Percentiles rank a stretch among this genome's conserved stretches.
Conservation (phyloP, 2,329 filamentous ascomycete species). For the Ophiostoma populinum region DNA sequence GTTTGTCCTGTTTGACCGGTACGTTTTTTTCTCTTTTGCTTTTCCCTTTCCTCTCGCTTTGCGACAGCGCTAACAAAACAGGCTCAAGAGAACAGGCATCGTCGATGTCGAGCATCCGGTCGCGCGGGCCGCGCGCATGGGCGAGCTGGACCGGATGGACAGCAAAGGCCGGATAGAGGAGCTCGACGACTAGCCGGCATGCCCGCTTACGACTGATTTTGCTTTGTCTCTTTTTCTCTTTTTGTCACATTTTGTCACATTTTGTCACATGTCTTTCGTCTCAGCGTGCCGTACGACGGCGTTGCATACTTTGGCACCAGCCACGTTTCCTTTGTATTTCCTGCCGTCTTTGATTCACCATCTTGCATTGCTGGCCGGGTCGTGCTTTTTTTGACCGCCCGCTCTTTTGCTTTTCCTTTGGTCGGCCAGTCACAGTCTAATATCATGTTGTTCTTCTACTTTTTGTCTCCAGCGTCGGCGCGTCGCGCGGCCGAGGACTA, state of each 20-base stretch:
- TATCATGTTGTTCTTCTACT: too few relatives aligned
- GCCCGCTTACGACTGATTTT: neutral
- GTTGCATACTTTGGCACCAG: too few relatives aligned
- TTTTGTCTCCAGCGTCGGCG: too few relatives aligned
- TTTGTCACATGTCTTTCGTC: neutral
- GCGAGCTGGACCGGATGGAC: slow-evolving; percentile 51
- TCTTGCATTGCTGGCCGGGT: too few relatives aligned
- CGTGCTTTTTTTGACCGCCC: too few relatives aligned
- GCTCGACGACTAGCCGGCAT: slow-evolving; percentile 16
- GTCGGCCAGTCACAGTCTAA: too few relatives aligned
- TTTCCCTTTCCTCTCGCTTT: too few relatives aligned
- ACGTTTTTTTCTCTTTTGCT: slow-evolving; percentile 14
- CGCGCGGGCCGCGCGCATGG: slow-evolving; percentile 48
- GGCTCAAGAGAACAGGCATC: slow-evolving; percentile 56
- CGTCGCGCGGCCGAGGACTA: too few relatives aligned
- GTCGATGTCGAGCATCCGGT: slow-evolving; percentile 68
- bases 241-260: neutral
- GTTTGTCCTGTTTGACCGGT: slow-evolving; percentile 83
- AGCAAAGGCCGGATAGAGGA: slow-evolving; percentile 35
- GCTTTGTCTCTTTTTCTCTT: neutral
- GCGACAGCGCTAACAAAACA: slow-evolving; percentile 13
- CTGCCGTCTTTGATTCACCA: too few relatives aligned
- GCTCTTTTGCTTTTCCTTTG: too few relatives aligned
- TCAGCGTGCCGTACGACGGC: too few relatives aligned
- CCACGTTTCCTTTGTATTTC: too few relatives aligned